Percentiles rank a stretch among this genome's conserved stretches.
These are phyloP conservation scores for Diplotaxis tenuifolia DNA, from an alignment of 345 rosid species.

Conservation along the genomic window DNA sequence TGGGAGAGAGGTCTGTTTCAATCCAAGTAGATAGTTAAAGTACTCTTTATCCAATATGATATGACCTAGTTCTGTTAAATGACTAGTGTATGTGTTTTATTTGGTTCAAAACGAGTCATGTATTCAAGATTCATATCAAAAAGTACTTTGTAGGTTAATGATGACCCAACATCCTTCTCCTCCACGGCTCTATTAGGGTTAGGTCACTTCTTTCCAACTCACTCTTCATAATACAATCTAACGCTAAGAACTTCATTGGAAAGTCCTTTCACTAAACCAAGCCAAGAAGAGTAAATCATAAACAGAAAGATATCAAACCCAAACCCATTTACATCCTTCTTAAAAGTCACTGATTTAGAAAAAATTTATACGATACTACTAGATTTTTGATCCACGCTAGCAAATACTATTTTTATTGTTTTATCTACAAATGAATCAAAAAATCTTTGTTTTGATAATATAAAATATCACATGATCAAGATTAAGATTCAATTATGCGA, in stretches of 20 bases:
- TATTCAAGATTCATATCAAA: no score
- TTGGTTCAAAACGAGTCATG: no score
- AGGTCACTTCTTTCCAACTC: neutral
- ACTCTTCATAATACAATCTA: neutral
- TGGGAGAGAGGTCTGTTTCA: slow-evolving; percentile 1
- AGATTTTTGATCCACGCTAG: no score
- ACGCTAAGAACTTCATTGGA: neutral
- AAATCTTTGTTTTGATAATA: no score
- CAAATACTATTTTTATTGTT: no score
- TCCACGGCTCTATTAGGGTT: neutral
- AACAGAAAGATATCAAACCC: neutral
- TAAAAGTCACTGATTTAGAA: neutral
- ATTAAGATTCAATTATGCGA: no score
- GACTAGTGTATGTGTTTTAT: neutral
- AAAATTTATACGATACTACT: no score
- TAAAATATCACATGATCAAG: no score
- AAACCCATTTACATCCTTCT: slow-evolving; percentile 19
- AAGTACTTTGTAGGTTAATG: neutral
- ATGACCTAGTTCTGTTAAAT: neutral
- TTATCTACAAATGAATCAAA: no score
- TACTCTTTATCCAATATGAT: neutral
- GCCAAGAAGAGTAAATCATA: neutral
- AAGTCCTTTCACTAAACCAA: neutral
- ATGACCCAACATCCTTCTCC: neutral
- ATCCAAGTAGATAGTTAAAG: neutral